phyloP scores from a whole-genome alignment of 2,329 filamentous ascomycete species.

The Sphaceloma murrayae region DNA sequence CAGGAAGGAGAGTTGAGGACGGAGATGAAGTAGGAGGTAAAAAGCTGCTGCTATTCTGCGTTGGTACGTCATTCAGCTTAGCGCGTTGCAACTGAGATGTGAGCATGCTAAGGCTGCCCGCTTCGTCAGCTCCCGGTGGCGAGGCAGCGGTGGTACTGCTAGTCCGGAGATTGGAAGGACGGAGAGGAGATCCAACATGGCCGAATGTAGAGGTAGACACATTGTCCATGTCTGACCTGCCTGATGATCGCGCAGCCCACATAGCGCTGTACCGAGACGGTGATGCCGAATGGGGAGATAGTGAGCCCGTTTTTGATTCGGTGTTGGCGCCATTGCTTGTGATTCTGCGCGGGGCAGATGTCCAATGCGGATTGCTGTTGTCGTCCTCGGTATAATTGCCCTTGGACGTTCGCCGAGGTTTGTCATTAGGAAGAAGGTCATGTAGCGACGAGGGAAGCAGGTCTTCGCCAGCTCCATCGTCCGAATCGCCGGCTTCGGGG shows the following conservation, averaged over 20 bases:
- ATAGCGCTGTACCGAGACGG: constrained; percentile 53
- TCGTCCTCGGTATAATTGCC: constrained; percentile 47
- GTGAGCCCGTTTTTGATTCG: constrained; percentile 39
- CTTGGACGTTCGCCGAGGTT: constrained; percentile 49
- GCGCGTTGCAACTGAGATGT: constrained; percentile 42
- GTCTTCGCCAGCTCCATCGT: constrained; percentile 84
- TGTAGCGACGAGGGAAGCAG: constrained; percentile 65
- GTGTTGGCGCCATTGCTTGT: constrained; percentile 34
- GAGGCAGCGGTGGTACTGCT: constrained; percentile 40
- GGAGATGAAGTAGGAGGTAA: constrained; percentile 18
- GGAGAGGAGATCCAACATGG: constrained; percentile 56
- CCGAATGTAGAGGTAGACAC: constrained; percentile 33
- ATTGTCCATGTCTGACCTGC: constrained; percentile 45
- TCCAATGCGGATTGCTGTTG: constrained; percentile 30
- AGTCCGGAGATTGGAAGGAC: constrained; percentile 36
- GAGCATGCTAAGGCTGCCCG: constrained; percentile 53
- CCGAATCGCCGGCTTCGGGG: constrained; percentile 46
- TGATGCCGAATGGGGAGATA: constrained; percentile 44
- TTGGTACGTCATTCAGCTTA: constrained; percentile 29
- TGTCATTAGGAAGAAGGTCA: constrained; percentile 54
- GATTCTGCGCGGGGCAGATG: constrained; percentile 30
- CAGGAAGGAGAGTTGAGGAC: constrained; percentile 18
- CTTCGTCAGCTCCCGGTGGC: constrained; percentile 37
- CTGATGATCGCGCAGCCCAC: constrained; percentile 42
- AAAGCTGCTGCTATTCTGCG: constrained; percentile 18